Base-by-base conservation (phyloP, 2,329 filamentous ascomycete species). In the Ambrosiella beaveri region DNA sequence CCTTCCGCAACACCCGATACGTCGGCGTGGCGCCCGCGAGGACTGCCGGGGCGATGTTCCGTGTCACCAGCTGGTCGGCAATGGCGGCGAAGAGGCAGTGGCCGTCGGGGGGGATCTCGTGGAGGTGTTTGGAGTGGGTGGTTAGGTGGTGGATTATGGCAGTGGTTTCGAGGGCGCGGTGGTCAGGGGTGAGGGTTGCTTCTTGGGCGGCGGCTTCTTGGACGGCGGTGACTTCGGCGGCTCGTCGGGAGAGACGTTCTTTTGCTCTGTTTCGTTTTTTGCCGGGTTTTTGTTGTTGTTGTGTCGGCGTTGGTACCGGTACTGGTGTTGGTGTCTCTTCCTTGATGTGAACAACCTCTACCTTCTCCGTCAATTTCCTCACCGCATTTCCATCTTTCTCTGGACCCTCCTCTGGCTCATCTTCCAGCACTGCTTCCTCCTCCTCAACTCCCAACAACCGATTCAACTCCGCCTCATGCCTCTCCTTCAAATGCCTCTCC, bases 71-170 rank as follows among this genome's bases (percentile, higher is more conserved):
- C 70, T 95, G 89, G 68, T 93, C 88, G 35, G 91, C 90, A 55
- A 97, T 78, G 0, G 93, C 89, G 13, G 88, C 86, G 71, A 97
- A 98, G 13, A 98, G 74, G 67, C 93, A 98, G 71, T 98, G 93
- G 0, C 93, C 93, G 70, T 98, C 91, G 0, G 93, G 88, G 44
- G 79, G 79, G 59, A 98, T 89, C 60, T 88, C 82, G 64, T 86
- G 79, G 72, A 96, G 87, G 17, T 73, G 74, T 13, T 97, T 75
- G 0, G 75, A 75, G 59, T 84, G 72, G 50, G 75, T 72, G 57
- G 74, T 71, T 67, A 96, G 85, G 45, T 80, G 78, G 36, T 73
- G 73, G 59, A 79, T 74, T 82, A 98, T 90, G 52, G 78, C 76
- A 56, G 78, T 74, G 64, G 81, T 76, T 72, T 95, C 89, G 56